phyloP scores from a whole-genome alignment of 495 filamentous ascomycete species.

The Sordaria brevicollis region DNA sequence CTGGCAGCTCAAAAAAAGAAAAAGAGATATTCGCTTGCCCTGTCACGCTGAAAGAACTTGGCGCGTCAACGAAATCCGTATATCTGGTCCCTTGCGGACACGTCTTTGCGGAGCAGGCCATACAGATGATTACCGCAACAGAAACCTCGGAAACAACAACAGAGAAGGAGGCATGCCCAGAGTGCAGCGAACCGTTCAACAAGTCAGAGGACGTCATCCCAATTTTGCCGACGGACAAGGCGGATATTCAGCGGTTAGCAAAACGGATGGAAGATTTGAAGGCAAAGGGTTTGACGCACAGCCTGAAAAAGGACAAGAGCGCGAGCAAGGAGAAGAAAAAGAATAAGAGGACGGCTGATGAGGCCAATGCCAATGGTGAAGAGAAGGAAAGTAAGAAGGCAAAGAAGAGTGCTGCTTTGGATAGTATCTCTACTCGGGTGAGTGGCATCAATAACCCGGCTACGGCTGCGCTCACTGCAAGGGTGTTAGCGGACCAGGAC shows the following conservation, averaged over 20 bases:
- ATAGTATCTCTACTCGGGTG: conserved; percentile 22
- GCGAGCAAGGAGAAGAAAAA: conserved; percentile 46
- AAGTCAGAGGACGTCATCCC: conserved; percentile 66
- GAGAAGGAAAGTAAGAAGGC: conserved; percentile 16
- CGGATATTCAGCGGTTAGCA: conserved; percentile 59
- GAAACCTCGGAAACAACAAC: background rate
- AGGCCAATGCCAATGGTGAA: conserved; percentile 17
- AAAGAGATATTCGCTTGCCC: conserved; percentile 68
- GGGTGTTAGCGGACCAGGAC: conserved; percentile 76
- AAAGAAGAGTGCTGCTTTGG: background rate
- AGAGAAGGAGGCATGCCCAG: conserved; percentile 33
- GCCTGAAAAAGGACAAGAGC: conserved; percentile 83
- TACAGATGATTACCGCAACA: conserved; percentile 55
- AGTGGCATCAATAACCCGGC: conserved; percentile 74
- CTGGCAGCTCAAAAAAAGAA: conserved; percentile 16
- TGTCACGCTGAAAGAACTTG: conserved; percentile 76
- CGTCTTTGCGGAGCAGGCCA: conserved; percentile 76
- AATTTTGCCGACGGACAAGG: conserved; percentile 62
- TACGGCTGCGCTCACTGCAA: conserved; percentile 74
- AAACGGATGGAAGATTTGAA: conserved; percentile 55
- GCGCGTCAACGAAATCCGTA: conserved; percentile 66
- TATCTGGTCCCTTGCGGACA: conserved; percentile 95
- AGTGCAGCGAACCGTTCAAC: conserved; percentile 66
- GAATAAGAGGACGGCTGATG: conserved; percentile 35
- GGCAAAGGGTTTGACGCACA: conserved; percentile 68